Evolutionary conservation across 306 rosid species (phyloP).

Genomic region (barrel medic (Medicago truncatula)): MtrunA17r5.0-ANR NC_053043.1:29997501-29998000

Average conservation of each 20-base stretch:
- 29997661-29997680: neutral
- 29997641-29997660: neutral
- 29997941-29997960: neutral
- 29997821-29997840: neutral
- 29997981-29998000: constrained; percentile 12
- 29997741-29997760: neutral
- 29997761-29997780: neutral
- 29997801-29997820: neutral
- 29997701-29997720: neutral
- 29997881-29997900: neutral
- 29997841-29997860: neutral
- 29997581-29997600: constrained; percentile 56
- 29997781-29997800: neutral
- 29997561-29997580: constrained; percentile 82
- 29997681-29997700: neutral
- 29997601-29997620: constrained; percentile 28
- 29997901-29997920: neutral
- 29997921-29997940: neutral
- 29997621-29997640: constrained; percentile 3
- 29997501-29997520: constrained; percentile 78
- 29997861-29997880: neutral
- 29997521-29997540: constrained; percentile 77
- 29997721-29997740: neutral
- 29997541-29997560: constrained; percentile 90
- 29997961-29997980: neutral